Base-by-base conservation (phyloP, 208 protist genomes). In the Balamuthia mandrillaris region DNA sequence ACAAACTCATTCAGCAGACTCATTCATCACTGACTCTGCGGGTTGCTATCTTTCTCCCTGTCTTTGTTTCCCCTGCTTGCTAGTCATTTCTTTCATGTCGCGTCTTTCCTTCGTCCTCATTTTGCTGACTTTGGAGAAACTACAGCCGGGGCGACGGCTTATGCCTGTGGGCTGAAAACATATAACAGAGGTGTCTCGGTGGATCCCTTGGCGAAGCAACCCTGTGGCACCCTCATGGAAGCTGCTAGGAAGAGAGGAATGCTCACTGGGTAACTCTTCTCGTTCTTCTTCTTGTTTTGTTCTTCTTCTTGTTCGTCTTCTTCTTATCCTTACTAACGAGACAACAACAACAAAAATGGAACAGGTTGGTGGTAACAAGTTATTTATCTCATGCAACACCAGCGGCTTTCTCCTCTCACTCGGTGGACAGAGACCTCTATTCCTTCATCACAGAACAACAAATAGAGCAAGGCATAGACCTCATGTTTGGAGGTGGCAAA, bases 371-470 rank as follows among this genome's bases (percentile, higher is more conserved):
- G 9, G 86, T 86, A 0, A 91, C 89, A 0, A 88, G 54, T 14
- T 16, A 61, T 16, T 58, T 89, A 0, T 85, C 87, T 1, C 60
- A 91, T 87, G 89, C 89, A 29, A 91, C 89, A 45, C 89, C 87
- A 6, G 41, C 60, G 5, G 6, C 45, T 7, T 84, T 74, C 27
- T 81, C 72, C 3, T 56, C 72, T 9, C 72, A 81, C 33, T 77
- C 66, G 6, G 54, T 9, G 31, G 39, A 35, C n/a, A 10, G 74
- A 4, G 37, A 31, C 4, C 12, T 16, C 41, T 27, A 68, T 49
- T 18, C 49, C 1, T 81, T 88, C 27, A 92, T 92, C 21, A 85
- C 85, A 2, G 7, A 10, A 9, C 89, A 92, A 44, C 41, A 88
- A 1, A 27, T 88, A 0, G 42, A 75, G 1, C 49, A 56, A 18